Base-by-base conservation (phyloP, 306 rosid genomes). In the Ochetophila trinervis region DNA sequence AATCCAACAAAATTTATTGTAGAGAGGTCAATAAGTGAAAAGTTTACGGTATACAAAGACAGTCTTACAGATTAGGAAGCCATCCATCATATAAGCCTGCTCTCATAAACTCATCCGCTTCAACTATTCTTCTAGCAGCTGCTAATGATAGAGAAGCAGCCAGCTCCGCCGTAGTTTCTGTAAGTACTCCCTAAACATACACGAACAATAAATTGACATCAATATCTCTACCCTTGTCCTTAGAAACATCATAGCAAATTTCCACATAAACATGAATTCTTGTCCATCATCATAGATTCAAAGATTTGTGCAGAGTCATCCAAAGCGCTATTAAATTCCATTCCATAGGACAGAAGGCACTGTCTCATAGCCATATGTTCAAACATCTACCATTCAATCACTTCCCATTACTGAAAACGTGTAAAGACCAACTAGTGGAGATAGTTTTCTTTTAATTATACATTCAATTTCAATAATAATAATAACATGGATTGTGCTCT, bases 101-200 rank as follows among this genome's bases (percentile, higher is more conserved):
- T 80, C 99, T 94, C 99, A 94, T 94, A 83, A 94, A 94, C 79
- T 80, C 95, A 77, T 94, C 97, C 4, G 99, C 99, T 83, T 94
- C 99, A 57, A 94, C 99, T 59, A 94, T 90, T 80, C 99, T 94
- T 80, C 99, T 88, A 37, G 99, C 88, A 53, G 99, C 99, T 2
- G 97, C 72, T 71, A 94, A 30, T 52, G 99, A 76, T 68, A 94
- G 89, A 10, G 99, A 88, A 64, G 99, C 97, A 12, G 99, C 99
- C 54, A 94, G 62, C 83, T 94, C 99, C 55, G 99, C 99, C 5
- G 99, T 94, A 52, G 99, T 94, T 83, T 94, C 97, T 2, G 99
- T 93, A 22, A 93, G 96, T 22, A 93, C 99, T 80, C 99, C 99
- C 99, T 93, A 68, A 76, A 53, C 67, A 82, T 58, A 65, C 44